Percentiles rank a stretch among this genome's conserved stretches.
phyloP scores from a whole-genome alignment of 805 yeast genomes.

The Helenozyma rhizophorensis region DNA sequence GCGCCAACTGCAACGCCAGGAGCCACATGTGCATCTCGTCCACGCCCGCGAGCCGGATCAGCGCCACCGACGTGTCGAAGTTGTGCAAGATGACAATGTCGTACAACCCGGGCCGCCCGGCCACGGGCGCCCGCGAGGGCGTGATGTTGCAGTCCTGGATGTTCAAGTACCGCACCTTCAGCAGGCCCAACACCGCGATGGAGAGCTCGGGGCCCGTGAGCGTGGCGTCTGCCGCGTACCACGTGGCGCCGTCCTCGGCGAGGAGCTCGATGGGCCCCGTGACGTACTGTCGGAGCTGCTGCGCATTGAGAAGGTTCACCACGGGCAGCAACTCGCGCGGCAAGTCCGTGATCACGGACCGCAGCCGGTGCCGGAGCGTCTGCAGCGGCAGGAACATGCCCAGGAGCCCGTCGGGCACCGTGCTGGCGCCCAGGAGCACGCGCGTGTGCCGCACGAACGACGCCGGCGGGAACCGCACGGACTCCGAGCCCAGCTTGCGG shows the following conservation, averaged over 20 bases:
- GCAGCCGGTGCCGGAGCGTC: conserved; percentile 13
- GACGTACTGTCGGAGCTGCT: conserved; percentile 60
- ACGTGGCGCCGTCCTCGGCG: conserved; percentile 19
- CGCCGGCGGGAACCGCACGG: conserved; percentile 12
- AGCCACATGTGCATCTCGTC: conserved; percentile 35
- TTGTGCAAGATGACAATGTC: conserved; percentile 27
- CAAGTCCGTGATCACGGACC: conserved; percentile 20
- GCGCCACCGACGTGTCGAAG: conserved; percentile 21
- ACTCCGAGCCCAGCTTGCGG: conserved; percentile 8
- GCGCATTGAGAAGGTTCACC: conserved; percentile 65
- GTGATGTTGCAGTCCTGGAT: conserved; percentile 38
- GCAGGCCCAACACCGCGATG: conserved; percentile 41
- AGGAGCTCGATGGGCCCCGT: conserved; percentile 44
- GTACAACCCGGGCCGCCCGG: conserved; percentile 6
- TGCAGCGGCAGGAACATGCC: conserved; percentile 14
- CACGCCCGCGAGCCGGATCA: conserved; percentile 20
- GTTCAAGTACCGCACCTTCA: conserved; percentile 50
- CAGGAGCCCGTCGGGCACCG: conserved; percentile 9
- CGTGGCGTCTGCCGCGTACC: conserved; percentile 34
- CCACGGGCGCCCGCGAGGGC: conserved; percentile 12
- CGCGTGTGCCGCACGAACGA: conserved; percentile 16
- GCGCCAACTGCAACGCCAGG: conserved; percentile 48
- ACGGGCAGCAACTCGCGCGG: conserved; percentile 72
- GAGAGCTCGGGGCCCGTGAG: conserved; percentile 54
- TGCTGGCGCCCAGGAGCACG: conserved; percentile 11